phyloP scores from a whole-genome alignment of 129 eudicot species.

The Escallonia rubra region DNA sequence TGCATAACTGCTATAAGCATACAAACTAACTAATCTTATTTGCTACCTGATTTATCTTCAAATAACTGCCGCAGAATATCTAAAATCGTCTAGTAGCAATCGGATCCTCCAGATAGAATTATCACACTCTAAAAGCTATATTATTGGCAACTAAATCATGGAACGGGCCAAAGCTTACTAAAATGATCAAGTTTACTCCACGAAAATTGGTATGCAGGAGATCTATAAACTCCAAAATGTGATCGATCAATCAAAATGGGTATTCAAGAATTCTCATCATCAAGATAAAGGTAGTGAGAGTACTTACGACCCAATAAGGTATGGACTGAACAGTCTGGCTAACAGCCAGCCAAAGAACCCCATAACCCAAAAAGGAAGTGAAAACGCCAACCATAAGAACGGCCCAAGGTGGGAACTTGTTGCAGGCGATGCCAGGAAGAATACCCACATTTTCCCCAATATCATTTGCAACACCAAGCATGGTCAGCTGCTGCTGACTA shows the following conservation, averaged over 20 bases:
- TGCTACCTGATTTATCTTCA: too few relatives aligned
- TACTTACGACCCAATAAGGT: slow-evolving; percentile 92
- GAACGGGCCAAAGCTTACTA: too few relatives aligned
- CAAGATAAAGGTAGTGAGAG: background rate
- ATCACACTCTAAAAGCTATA: too few relatives aligned
- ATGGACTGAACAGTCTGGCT: slow-evolving; percentile 60
- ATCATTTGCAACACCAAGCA: slow-evolving; percentile 91
- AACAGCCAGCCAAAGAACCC: slow-evolving; percentile 94
- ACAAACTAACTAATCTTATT: too few relatives aligned
- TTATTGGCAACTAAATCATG: too few relatives aligned
- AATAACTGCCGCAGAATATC: too few relatives aligned
- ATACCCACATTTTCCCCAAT: slow-evolving; percentile 88
- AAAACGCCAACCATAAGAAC: slow-evolving; percentile 66
- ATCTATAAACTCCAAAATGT: too few relatives aligned
- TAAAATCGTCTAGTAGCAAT: too few relatives aligned
- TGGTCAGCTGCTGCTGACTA: slow-evolving; percentile 67
- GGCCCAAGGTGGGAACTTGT: slow-evolving; percentile 83
- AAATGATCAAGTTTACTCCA: too few relatives aligned
- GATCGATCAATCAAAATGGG: background rate
- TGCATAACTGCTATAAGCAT: too few relatives aligned
- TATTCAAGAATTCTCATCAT: background rate
- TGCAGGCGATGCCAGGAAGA: slow-evolving; percentile 82
- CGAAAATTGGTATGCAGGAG: too few relatives aligned
- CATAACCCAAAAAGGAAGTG: slow-evolving; percentile 71
- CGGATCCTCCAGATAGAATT: too few relatives aligned